Percentiles rank a stretch among this genome's conserved stretches.
phyloP scores from a whole-genome alignment of 768 basidiomycete species.

The Mycena capillaripes region DNA sequence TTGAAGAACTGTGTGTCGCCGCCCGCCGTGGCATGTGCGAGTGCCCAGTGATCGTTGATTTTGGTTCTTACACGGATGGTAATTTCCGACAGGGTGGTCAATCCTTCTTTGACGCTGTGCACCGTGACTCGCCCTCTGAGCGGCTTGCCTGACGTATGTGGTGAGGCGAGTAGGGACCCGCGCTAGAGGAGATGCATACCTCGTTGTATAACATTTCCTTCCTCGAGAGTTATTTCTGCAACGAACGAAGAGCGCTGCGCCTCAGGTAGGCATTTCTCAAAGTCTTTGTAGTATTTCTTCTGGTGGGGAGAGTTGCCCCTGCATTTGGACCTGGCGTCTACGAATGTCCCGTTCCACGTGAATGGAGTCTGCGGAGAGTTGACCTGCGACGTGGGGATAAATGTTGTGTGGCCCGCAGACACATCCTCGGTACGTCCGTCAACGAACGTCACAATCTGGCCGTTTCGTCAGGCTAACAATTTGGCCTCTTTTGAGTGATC shows the following conservation, averaged over 20 bases:
- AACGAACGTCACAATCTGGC: too few relatives aligned
- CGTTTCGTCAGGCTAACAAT: too few relatives aligned
- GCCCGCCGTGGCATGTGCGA: not conserved
- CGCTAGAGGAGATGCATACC: not conserved
- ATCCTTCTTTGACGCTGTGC: not conserved
- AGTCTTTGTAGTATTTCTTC: not conserved
- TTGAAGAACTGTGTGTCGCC: not conserved
- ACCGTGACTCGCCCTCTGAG: not conserved
- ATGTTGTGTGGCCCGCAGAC: too few relatives aligned
- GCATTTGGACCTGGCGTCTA: too few relatives aligned
- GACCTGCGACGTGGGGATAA: too few relatives aligned
- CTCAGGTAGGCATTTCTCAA: slow-evolving; percentile 19
- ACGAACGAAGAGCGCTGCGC: slow-evolving; percentile 9
- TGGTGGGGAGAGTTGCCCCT: too few relatives aligned
- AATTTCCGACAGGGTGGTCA: not conserved
- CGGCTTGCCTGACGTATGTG: not conserved
- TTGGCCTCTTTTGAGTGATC: too few relatives aligned
- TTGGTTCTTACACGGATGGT: not conserved
- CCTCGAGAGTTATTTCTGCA: slow-evolving; percentile 25
- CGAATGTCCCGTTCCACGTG: too few relatives aligned
- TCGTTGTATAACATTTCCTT: not conserved
- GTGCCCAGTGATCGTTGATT: not conserved
- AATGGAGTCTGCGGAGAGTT: too few relatives aligned
- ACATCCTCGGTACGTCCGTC: too few relatives aligned
- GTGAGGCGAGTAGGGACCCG: not conserved